Evolutionary conservation across 192 early-diverging fungal species (phyloP), one percentile per base, ranked within the genome.

Genomic region (Glomus cerebriforme): DNA sequence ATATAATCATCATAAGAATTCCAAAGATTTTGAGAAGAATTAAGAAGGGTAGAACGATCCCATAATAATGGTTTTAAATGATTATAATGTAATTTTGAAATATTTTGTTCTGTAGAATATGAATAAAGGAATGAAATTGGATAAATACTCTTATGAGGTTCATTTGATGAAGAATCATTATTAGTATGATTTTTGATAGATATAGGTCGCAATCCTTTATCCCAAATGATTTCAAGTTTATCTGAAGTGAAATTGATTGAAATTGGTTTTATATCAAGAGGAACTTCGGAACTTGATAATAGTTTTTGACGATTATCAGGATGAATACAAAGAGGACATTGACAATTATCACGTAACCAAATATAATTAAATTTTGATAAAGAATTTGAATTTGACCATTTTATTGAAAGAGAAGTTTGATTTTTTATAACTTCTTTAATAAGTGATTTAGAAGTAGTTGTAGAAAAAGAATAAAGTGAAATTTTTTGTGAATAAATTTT

Each of bases 321-420:
- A 75, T 91, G 90, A 45, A 91, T 72, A 78, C 90, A 91, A 7
- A 73, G 69, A 12, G 87, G 78, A 58, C 90, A 91, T 22, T 80
- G 88, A 73, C 90, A 91, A 62, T 89, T 90, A 73, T 91, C 90
- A 58, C 89, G 80, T 26, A 91, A 85, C 90, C 90, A 91, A 29
- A 90, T 71, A 69, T 78, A 78, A 78, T 69, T 78, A 59, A 45
- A 78, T 9, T 27, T 35, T 59, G 77, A 59, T 15, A 54, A n/a
- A 35, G 22, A 34, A 17, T 76, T 76, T 24, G 29, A n/a, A 73
- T 73, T 27, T 4, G 59, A 24, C 75, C 75, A 76, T 59, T 76
- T 37, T 13, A 76, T 65, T 5, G 15, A 27, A 31, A 65, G 15
- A 8, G 63, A 65, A 29, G 26, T 65, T 29, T 12, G 0, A 65